Evolutionary conservation across 805 yeast genomes (phyloP), one percentile per base, ranked within the genome.

Genomic region (Yarrowia hollandica): DNA sequence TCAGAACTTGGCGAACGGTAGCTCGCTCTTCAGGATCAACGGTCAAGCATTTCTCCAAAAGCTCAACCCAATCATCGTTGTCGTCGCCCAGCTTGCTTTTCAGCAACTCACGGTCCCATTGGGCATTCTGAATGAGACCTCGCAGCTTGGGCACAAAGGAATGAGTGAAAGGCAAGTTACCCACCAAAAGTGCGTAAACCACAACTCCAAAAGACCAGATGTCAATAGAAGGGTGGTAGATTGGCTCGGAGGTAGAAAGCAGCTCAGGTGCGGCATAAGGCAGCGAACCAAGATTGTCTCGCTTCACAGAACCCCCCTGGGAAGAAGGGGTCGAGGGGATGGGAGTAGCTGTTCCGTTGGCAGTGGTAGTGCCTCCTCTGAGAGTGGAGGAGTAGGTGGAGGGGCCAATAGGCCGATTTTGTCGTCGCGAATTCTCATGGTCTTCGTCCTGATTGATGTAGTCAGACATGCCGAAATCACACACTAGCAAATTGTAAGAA

Each of bases 181-280:
- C 91, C 21, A 82, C 79, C 25, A 84, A 71, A 81, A 90, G 79
- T 1, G 95, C 83, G 70, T 82, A 90, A 4, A 86, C 65, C 63
- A 87, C 73, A 0, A 90, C 88, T 4, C 97, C 98, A 42, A 88
- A 77, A 0, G 97, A 96, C 97, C 97, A 91, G 5, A 88, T 79
- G 72, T 91, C 98, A 1, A 91, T 85, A 35, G 82, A 74, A 1
- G 88, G 84, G 2, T 86, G 85, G 59, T 81, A 67, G 66, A 71
- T 60, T 61, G 84, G 75, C 66, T 83, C 74, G 2, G 56, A 57
- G 5, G 90, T 88, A 41, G 77, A 76, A 37, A 90, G 72, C 15
- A 90, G 75, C 68, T 91, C 97, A 0, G 98, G 98, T 0, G 96
- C 82, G 0, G 97, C 96, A 69, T 90, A 91, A 0, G 97, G 97